phyloP scores from a whole-genome alignment of 1,284 basidiomycete species.

The Schizophyllum amplum region DNA sequence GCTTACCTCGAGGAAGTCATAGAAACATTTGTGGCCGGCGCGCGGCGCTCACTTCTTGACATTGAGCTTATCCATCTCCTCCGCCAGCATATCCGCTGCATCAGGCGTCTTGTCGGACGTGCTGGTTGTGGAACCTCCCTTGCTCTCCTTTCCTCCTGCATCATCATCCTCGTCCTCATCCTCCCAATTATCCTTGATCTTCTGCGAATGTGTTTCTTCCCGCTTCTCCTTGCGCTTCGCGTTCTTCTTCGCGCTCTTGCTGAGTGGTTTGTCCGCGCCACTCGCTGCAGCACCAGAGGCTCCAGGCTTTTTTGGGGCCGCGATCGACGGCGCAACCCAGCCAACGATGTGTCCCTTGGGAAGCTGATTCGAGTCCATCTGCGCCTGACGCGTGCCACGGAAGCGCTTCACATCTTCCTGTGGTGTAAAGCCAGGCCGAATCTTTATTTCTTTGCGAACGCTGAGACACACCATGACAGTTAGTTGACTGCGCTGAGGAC shows the following conservation, averaged over 20 bases:
- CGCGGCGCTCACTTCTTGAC: not conserved
- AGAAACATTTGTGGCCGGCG: not conserved
- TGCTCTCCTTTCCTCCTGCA: not conserved
- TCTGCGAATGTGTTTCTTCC: constrained; percentile 41
- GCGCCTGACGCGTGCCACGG: constrained; percentile 65
- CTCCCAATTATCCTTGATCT: constrained; percentile 67
- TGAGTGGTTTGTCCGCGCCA: constrained; percentile 23
- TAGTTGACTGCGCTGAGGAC: not conserved
- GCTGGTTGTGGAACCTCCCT: not conserved
- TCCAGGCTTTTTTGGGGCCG: constrained; percentile 22
- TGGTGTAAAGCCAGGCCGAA: constrained; percentile 90
- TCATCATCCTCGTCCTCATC: constrained; percentile 55
- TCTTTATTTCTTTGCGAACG: constrained; percentile 82
- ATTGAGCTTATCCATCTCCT: not conserved
- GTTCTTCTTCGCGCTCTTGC: constrained; percentile 71
- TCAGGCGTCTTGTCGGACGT: not conserved
- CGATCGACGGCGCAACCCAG: constrained; percentile 54
- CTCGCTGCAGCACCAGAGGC: constrained; percentile 25
- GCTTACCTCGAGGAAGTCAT: not conserved
- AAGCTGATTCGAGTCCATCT: constrained; percentile 53
- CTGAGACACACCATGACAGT: constrained; percentile 32
- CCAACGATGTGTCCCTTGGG: constrained; percentile 75
- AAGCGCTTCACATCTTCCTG: constrained; percentile 89
- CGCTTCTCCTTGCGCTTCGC: constrained; percentile 66
- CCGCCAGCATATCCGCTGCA: not conserved